Conservation (phyloP, 2,329 filamentous ascomycete genomes). For the Neobulgaria alba region DNA sequence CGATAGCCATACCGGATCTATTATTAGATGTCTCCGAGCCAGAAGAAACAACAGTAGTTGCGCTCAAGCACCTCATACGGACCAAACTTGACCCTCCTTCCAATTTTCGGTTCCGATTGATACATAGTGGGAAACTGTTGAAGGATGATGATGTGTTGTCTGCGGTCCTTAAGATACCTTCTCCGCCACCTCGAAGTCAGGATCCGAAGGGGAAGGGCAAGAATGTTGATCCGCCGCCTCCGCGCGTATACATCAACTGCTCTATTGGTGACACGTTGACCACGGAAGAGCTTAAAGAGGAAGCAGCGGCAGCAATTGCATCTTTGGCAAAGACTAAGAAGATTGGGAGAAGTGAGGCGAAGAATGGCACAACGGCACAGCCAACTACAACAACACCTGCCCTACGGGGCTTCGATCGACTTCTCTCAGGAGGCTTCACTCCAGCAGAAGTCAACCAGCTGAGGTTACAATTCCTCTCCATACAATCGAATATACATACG, state of each 20-base stretch:
- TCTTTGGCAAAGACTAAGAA: constrained; percentile 15
- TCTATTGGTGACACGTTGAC: constrained; percentile 74
- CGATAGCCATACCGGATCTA: constrained; percentile 74
- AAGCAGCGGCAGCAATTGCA: constrained; percentile 37
- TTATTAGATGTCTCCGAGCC: constrained; percentile 66
- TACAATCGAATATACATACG: constrained; percentile 74
- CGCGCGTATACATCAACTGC: constrained; percentile 82
- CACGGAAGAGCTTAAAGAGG: constrained; percentile 57
- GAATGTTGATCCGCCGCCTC: constrained; percentile 38
- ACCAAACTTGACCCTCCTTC: constrained; percentile 53
- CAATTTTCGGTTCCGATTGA: constrained; percentile 71
- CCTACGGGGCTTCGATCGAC: constrained; percentile 79
- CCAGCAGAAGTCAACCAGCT: constrained; percentile 74
- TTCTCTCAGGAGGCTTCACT: constrained; percentile 75
- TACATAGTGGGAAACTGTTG: constrained; percentile 81
- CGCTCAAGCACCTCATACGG: constrained; percentile 77
- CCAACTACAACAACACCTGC: constrained; percentile 36
- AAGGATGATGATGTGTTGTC: constrained; percentile 63
- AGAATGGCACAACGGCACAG: constrained; percentile 5
- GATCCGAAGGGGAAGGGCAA: constrained; percentile 58
- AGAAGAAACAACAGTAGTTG: constrained; percentile 60
- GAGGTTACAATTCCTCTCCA: constrained; percentile 78
- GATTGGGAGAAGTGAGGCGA: constrained; percentile 4
- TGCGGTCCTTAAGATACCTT: constrained; percentile 55
- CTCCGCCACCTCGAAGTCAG: constrained; percentile 37